Percentiles rank a stretch among this genome's conserved stretches.
These are phyloP conservation scores for Verticillium nonalfalfae DNA, from an alignment of 2,329 filamentous ascomycete genomes.

Conservation along the genomic window DNA sequence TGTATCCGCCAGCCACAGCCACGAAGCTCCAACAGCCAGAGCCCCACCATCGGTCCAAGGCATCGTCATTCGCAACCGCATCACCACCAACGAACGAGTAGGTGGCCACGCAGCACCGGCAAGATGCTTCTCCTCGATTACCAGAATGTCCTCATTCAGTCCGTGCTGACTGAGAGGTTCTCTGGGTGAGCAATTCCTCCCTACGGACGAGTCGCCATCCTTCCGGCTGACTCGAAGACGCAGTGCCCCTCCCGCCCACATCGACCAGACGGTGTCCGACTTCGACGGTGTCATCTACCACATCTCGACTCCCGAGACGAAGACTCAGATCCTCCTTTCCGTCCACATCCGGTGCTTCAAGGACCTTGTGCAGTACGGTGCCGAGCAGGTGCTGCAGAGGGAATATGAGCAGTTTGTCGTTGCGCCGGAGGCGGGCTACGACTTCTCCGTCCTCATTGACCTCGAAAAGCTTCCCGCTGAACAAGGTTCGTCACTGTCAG, in stretches of 20 bases:
- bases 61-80: constrained; percentile 10
- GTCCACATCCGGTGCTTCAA: constrained; percentile 92
- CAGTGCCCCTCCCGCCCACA: constrained; percentile 78
- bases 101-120: constrained; percentile 13
- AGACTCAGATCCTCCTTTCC: constrained; percentile 91
- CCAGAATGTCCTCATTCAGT: constrained; percentile 96
- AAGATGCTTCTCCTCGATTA: constrained; percentile 94
- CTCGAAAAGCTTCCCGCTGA: constrained; percentile 78
- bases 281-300: constrained; percentile 99
- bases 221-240: constrained; percentile 29
- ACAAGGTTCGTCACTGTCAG: constrained; percentile 48
- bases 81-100: constrained; percentile 4
- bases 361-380: constrained; percentile 89
- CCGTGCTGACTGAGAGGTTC: constrained; percentile 91
- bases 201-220: constrained; percentile 8
- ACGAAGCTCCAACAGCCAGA: constrained; percentile 5
- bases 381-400: constrained; percentile 81
- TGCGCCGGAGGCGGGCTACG: constrained; percentile 80
- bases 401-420: constrained; percentile 95
- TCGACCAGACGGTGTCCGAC: constrained; percentile 97
- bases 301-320: constrained; percentile 90
- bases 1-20: not conserved
- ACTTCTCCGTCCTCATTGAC: constrained; percentile 91
- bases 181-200: constrained; percentile 55
- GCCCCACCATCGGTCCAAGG: constrained; percentile 11